Evolutionary conservation across 192 early-diverging fungal genomes (phyloP), one percentile per base, ranked within the genome.

Genomic region (Cladochytrium replicatum): DNA sequence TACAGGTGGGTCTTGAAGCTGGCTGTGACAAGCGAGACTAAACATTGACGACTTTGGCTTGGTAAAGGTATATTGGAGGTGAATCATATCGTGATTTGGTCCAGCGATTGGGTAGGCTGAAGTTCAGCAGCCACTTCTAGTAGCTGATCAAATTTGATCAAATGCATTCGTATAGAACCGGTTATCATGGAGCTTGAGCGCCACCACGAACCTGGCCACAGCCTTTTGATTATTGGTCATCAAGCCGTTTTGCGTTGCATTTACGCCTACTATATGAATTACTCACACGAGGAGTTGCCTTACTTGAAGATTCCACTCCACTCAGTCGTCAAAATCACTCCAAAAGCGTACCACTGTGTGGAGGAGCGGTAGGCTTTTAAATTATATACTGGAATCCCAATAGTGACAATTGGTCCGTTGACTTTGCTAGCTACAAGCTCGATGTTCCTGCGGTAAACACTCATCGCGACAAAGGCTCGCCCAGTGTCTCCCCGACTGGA

Each of bases 141-240:
- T n/a, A n/a, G n/a, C n/a, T n/a, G n/a, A n/a, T n/a, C n/a, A n/a
- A n/a, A n/a, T n/a, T n/a, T n/a, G n/a, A n/a, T n/a, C n/a, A n/a
- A n/a, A n/a, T n/a, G n/a, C n/a, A n/a, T n/a, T n/a, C n/a, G n/a
- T n/a, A n/a, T n/a, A n/a, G 97, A 99, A 67, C 97, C 97, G 1
- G 89, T 99, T 45, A 98, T 97, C 46, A 89, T 99, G 91, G 97
- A 99, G 61, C 75, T 99, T 30, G 96, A 97, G 58, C 80, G 96
- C 27, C 93, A 99, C 41, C 67, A 74, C 44, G 77, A 79, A 41
- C 59, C 54, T 1, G 52, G 72, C 64, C 85, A 91, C 59, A 86
- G 88, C 54, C 94, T 97, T 43, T 69, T 97, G 48, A 97, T 97
- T 42, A 79, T 97, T 58, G 90, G 91, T 15, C 97, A 99, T 60